These are phyloP conservation scores for Saccharomycopsis vini DNA, from an alignment of 805 yeast species.

Conservation along the genomic window DNA sequence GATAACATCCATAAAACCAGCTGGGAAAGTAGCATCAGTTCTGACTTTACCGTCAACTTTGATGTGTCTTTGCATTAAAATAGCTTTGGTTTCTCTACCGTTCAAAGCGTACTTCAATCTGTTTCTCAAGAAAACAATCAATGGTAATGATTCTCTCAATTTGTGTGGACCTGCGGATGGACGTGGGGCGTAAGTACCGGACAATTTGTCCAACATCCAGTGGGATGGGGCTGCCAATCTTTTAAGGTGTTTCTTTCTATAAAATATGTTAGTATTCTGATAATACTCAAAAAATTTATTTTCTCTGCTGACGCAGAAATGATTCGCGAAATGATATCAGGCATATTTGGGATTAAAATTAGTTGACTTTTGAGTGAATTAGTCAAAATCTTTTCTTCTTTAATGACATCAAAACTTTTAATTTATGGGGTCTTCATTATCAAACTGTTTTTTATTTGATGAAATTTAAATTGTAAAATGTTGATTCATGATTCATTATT, in stretches of 20 bases:
- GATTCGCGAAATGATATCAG: too few relatives aligned
- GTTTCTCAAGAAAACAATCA: conserved; percentile 95
- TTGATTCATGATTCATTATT: too few relatives aligned
- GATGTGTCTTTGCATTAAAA: conserved; percentile 96
- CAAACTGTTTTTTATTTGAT: too few relatives aligned
- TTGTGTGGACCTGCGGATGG: conserved; percentile 99
- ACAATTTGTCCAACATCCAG: conserved; percentile 99
- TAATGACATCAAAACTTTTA: too few relatives aligned
- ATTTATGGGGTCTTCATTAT: too few relatives aligned
- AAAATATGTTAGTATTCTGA: conserved; percentile 15
- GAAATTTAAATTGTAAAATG: too few relatives aligned
- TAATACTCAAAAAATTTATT: too few relatives aligned
- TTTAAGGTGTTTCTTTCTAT: conserved; percentile 96
- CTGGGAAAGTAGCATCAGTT: conserved; percentile 98
- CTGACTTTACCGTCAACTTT: conserved; percentile 99
- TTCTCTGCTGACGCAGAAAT: too few relatives aligned
- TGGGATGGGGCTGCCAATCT: conserved; percentile 99
- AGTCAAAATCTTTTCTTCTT: too few relatives aligned
- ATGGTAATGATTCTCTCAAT: conserved; percentile 95
- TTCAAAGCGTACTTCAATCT: conserved; percentile 97
- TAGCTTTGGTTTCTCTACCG: conserved; percentile 98
- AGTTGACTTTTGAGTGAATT: too few relatives aligned
- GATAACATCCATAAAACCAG: conserved; percentile 99
- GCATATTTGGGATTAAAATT: too few relatives aligned
- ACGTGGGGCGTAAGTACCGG: conserved; percentile 99